phyloP scores from a whole-genome alignment of 352 stramenopile genomes.

The Globisporangium paddicum region DNA sequence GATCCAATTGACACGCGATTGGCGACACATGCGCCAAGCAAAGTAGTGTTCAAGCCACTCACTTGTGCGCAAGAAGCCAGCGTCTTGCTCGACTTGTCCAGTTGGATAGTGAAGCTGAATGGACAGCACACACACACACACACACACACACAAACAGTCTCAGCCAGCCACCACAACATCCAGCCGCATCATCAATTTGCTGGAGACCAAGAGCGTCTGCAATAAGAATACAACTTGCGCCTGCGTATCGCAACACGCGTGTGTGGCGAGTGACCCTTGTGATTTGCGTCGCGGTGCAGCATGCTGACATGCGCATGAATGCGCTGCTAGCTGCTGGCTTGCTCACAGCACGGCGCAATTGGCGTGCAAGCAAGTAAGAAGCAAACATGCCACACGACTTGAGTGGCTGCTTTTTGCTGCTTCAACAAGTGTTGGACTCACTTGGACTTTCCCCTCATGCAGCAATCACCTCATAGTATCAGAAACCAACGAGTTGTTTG shows the following conservation, averaged over 20 bases:
- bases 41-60: background rate
- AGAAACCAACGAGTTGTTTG: no score
- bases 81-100: background rate
- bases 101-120: background rate
- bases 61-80: background rate
- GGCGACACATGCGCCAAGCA: background rate
- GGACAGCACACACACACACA: no score
- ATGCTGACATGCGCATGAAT: background rate
- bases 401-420: no score
- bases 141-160: no score
- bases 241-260: background rate
- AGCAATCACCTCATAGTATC: background rate
- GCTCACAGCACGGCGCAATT: background rate
- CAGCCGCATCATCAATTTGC: background rate
- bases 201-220: background rate
- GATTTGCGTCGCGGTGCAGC: background rate
- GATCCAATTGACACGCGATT: background rate
- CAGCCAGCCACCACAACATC: background rate
- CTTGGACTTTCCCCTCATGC: background rate
- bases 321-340: background rate
- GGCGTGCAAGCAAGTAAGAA: background rate
- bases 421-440: no score
- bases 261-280: no score
- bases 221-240: background rate
- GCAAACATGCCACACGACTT: background rate